These are phyloP conservation scores for Prunus padus DNA, from an alignment of 306 rosid species.

Conservation along the genomic window DNA sequence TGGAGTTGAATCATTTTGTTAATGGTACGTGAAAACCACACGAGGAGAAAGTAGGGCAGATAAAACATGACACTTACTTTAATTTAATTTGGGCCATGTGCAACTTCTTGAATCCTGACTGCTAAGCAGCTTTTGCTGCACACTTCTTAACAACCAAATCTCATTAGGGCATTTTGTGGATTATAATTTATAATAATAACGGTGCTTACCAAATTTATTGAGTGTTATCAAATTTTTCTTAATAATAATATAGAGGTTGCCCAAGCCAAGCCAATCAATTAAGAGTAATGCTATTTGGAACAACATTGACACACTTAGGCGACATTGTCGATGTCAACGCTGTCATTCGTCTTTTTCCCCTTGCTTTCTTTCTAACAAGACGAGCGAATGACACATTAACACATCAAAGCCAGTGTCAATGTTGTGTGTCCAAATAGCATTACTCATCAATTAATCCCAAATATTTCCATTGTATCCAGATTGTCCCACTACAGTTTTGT, in stretches of 20 bases:
- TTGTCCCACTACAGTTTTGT: slow-evolving; percentile 1
- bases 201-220: too few relatives aligned
- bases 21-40: not conserved
- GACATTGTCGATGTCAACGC: too few relatives aligned
- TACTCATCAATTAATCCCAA: not conserved
- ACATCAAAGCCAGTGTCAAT: too few relatives aligned
- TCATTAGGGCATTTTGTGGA: not conserved
- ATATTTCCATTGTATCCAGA: not conserved
- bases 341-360: too few relatives aligned
- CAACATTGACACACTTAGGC: too few relatives aligned
- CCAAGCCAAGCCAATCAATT: not conserved
- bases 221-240: too few relatives aligned
- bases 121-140: not conserved
- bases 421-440: too few relatives aligned
- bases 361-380: too few relatives aligned
- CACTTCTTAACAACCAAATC: not conserved
- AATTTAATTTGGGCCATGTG: not conserved
- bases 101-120: not conserved
- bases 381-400: too few relatives aligned
- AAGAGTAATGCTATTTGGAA: too few relatives aligned
- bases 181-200: not conserved
- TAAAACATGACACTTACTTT: not conserved
- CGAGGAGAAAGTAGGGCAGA: not conserved
- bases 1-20: not conserved
- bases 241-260: not conserved